Evolutionary conservation across 2,329 filamentous ascomycete genomes (phyloP).

Genomic region (Fusarium veterinarium): DNA sequence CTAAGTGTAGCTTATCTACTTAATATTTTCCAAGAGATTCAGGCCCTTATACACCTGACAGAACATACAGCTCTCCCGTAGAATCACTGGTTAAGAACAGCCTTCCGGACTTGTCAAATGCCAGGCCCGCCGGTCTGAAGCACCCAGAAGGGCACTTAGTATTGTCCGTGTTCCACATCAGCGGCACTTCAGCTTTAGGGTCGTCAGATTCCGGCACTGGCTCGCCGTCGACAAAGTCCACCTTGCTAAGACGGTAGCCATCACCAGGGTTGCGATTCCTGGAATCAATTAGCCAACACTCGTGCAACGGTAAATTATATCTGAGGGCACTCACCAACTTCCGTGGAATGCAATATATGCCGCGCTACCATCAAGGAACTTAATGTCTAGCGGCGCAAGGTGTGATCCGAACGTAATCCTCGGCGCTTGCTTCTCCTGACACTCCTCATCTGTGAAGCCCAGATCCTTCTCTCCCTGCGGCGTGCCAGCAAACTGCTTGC

Average conservation of each 20-base stretch:
- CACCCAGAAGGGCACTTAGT: neutral
- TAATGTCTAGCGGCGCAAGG: constrained; percentile 7
- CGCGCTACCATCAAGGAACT: constrained; percentile 3
- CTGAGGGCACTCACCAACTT: neutral
- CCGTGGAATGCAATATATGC: constrained; percentile 11
- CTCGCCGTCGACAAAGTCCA: neutral
- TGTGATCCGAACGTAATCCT: constrained; percentile 4
- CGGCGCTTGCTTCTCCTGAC: constrained; percentile 4
- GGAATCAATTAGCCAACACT: neutral
- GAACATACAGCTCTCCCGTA: constrained; percentile 1
- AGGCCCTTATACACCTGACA: neutral
- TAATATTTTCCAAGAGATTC: accelerated
- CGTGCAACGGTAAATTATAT: accelerated
- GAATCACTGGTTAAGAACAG: constrained; percentile 12
- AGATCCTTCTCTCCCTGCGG: neutral
- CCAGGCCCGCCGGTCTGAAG: neutral
- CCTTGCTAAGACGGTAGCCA: constrained; percentile 11
- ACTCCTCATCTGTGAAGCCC: constrained; percentile 14
- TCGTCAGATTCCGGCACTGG: neutral
- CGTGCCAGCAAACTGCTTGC: constrained; percentile 8
- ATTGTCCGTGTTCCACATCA: constrained; percentile 15
- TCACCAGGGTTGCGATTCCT: constrained; percentile 16
- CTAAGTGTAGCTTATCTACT: accelerated
- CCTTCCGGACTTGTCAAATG: neutral
- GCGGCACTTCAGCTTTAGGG: neutral